These are phyloP conservation scores for Cornus florida DNA, from an alignment of 148 eudicot genomes.

Conservation along the genomic window DNA sequence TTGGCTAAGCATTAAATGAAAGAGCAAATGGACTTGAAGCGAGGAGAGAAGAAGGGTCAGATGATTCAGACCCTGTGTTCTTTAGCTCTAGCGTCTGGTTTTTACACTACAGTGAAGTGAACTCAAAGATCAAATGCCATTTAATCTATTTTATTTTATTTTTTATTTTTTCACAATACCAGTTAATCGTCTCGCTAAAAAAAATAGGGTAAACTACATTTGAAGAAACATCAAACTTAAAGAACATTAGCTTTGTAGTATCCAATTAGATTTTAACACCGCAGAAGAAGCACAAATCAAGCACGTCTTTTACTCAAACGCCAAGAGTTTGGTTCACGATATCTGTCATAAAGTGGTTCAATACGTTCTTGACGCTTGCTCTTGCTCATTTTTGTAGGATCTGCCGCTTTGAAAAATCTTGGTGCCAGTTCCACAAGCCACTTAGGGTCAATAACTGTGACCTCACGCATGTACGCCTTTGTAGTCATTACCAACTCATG, in stretches of 20 bases:
- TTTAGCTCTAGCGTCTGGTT: too few relatives aligned
- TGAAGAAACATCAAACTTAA: too few relatives aligned
- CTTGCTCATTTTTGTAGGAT: constrained; percentile 91
- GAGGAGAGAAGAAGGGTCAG: not conserved
- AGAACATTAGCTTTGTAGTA: too few relatives aligned
- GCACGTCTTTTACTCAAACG: constrained; percentile 90
- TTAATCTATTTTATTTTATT: too few relatives aligned
- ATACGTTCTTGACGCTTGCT: constrained; percentile 95
- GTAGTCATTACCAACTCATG: constrained; percentile 98
- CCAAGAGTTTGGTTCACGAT: constrained; percentile 97
- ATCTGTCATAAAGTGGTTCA: constrained; percentile 92
- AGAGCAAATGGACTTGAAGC: not conserved
- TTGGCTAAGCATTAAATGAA: too few relatives aligned
- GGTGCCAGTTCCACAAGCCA: constrained; percentile 94
- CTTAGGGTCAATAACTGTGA: constrained; percentile 76
- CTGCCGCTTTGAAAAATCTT: constrained; percentile 84
- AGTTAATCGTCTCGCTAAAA: too few relatives aligned
- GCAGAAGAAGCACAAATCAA: constrained; percentile 30
- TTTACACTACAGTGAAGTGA: too few relatives aligned
- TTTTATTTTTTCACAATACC: too few relatives aligned
- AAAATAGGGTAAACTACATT: too few relatives aligned
- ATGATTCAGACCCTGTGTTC: not conserved
- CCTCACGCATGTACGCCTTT: constrained; percentile 98
- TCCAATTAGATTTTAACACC: too few relatives aligned
- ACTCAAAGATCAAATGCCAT: too few relatives aligned